phyloP scores from a whole-genome alignment of 1,139 yeast genomes.

The Candida tunisiensis region DNA sequence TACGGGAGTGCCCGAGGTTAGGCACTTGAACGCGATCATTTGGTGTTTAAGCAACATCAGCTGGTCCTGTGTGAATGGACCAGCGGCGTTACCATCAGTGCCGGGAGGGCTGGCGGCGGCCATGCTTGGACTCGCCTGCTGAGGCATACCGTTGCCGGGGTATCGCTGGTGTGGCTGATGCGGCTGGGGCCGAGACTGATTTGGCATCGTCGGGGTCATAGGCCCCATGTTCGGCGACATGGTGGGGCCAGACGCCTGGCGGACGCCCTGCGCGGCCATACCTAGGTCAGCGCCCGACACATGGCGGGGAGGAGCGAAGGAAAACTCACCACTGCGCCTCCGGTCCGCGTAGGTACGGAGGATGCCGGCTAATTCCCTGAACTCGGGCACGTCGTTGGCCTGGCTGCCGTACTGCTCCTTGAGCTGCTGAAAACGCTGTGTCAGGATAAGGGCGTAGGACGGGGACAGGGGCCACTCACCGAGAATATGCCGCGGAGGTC shows the following conservation, averaged over 20 bases:
- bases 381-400: slow-evolving; percentile 9
- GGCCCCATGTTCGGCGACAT: neutral
- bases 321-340: slow-evolving; percentile 1
- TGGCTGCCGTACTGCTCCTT: slow-evolving; percentile 8
- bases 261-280: neutral
- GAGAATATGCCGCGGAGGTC: slow-evolving; percentile 6
- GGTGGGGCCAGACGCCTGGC: neutral
- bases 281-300: neutral
- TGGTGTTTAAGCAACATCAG: slow-evolving; percentile 1
- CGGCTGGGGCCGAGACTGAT: neutral
- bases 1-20: neutral
- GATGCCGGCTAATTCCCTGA: slow-evolving; percentile 5
- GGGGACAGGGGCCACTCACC: neutral
- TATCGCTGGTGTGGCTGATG: slow-evolving; percentile 1
- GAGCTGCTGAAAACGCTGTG: slow-evolving; percentile 8
- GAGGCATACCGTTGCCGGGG: neutral
- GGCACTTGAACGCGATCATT: slow-evolving; percentile 2
- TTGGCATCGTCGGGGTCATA: neutral
- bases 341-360: slow-evolving; percentile 6
- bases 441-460: neutral
- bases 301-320: neutral
- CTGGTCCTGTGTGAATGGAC: slow-evolving; percentile 2
- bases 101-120: slow-evolving; percentile 1
- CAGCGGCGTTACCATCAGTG: neutral
- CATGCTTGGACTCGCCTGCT: neutral